Evolutionary conservation across 2,329 filamentous ascomycete genomes (phyloP).

Genomic region (Sporothrix protearum): DNA sequence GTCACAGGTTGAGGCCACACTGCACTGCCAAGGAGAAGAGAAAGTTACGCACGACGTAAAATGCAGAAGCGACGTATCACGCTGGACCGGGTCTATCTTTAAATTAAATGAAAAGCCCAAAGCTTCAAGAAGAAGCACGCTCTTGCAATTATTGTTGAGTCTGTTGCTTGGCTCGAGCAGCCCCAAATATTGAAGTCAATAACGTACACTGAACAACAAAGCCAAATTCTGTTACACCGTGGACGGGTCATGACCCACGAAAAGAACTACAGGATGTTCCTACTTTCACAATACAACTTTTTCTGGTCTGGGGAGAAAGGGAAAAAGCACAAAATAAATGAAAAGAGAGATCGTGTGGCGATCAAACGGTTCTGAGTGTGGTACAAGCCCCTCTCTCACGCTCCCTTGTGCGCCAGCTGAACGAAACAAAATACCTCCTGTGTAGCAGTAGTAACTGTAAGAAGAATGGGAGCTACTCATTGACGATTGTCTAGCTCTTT

Average conservation of each 20-base stretch:
- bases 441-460: not conserved
- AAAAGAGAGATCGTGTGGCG: slow-evolving; percentile 1
- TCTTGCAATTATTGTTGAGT: no score
- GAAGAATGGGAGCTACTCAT: not conserved
- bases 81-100: not conserved
- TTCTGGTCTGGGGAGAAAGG: not conserved
- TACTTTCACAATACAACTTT: no score
- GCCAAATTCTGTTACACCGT: not conserved
- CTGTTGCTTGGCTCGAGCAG: not conserved
- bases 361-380: slow-evolving; percentile 18
- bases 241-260: not conserved
- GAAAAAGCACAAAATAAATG: slow-evolving; percentile 8
- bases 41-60: not conserved
- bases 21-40: not conserved
- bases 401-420: not conserved
- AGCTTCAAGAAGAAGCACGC: not conserved
- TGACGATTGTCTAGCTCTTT: not conserved
- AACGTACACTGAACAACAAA: not conserved
- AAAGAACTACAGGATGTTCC: not conserved
- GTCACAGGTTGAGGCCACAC: not conserved
- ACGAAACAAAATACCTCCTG: not conserved
- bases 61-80: not conserved
- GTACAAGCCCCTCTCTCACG: not conserved
- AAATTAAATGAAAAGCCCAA: not conserved
- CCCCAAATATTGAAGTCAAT: no score